A percentile compares a stretch with the other conserved stretches of the same genome.
These are phyloP conservation scores for Castanea mollissima DNA, from an alignment of 306 rosid genomes.

Conservation along the genomic window DNA sequence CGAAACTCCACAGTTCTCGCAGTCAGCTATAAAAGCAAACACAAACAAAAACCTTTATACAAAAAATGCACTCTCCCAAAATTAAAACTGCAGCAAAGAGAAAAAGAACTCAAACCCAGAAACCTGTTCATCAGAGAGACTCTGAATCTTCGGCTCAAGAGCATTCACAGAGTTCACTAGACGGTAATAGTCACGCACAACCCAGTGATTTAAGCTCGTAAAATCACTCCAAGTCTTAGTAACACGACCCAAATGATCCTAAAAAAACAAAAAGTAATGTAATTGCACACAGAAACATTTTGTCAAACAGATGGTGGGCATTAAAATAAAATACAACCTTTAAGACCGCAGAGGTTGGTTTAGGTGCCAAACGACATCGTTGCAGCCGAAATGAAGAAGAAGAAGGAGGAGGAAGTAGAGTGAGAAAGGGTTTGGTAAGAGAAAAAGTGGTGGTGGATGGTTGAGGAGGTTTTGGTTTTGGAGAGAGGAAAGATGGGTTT, in stretches of 20 bases:
- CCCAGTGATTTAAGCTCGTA: constrained; percentile 78
- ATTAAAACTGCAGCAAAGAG: neutral
- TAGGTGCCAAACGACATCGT: constrained; percentile 32
- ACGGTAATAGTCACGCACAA: constrained; percentile 75
- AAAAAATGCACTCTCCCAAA: neutral
- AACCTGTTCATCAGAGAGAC: constrained; percentile 73
- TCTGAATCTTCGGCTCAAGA: constrained; percentile 55
- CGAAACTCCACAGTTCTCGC: constrained; percentile 78
- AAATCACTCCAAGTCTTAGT: constrained; percentile 56
- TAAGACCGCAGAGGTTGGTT: constrained; percentile 33
- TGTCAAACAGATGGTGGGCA: constrained; percentile 32
- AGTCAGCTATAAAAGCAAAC: constrained; percentile 39
- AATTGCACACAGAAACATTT: neutral
- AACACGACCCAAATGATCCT: constrained; percentile 61
- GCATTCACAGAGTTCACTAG: constrained; percentile 73
- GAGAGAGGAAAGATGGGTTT: constrained; percentile 22
- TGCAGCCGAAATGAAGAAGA: constrained; percentile 23
- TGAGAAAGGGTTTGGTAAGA: constrained; percentile 6
- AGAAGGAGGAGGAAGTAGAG: constrained; percentile 24
- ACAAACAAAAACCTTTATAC: neutral
- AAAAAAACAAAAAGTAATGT: constrained; percentile 1
- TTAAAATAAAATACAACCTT: constrained; percentile 34
- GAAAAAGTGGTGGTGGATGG: constrained; percentile 23
- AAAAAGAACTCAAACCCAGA: neutral
- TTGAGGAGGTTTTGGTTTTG: constrained; percentile 28